phyloP scores from a whole-genome alignment of 2,329 filamentous ascomycete genomes.

The Metarhizium guizhouense region DNA sequence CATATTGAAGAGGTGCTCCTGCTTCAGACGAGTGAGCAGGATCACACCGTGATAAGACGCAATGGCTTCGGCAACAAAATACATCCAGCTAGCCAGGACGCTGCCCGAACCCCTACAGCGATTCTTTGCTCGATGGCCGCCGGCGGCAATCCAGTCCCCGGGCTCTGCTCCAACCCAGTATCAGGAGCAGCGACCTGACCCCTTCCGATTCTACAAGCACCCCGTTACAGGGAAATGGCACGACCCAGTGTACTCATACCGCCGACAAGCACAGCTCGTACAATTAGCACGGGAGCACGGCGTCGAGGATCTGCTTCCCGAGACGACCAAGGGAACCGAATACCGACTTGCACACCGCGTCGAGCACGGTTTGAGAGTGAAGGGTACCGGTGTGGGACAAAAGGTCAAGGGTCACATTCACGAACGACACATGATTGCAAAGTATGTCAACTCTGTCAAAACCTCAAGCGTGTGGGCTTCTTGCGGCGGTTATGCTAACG shows the following conservation, averaged over 20 bases:
- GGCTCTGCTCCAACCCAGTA: conserved; percentile 37
- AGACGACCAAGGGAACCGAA: conserved; percentile 66
- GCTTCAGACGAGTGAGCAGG: background rate
- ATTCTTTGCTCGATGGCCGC: conserved; percentile 88
- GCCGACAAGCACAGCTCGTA: conserved; percentile 83
- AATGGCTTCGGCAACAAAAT: conserved; percentile 29
- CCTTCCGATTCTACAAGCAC: conserved; percentile 75
- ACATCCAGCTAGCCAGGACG: conserved; percentile 54
- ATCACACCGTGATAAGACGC: conserved; percentile 1
- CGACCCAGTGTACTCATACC: conserved; percentile 71
- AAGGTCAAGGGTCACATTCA: conserved; percentile 91
- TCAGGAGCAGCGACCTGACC: conserved; percentile 57
- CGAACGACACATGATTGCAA: conserved; percentile 76
- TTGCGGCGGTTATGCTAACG: conserved; percentile 7
- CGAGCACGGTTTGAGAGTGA: conserved; percentile 73
- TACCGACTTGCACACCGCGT: conserved; percentile 61
- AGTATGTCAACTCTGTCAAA: conserved; percentile 36
- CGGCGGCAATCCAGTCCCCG: conserved; percentile 47
- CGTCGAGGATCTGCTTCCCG: conserved; percentile 72
- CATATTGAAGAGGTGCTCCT: background rate
- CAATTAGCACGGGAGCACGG: conserved; percentile 74
- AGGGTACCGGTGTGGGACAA: conserved; percentile 88
- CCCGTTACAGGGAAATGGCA: conserved; percentile 74
- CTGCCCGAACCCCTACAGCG: conserved; percentile 70
- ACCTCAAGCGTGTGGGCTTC: background rate